A percentile compares a stretch with the other conserved stretches of the same genome.
Evolutionary conservation across 1,284 basidiomycete genomes (phyloP).

Genomic region (Stereum hirsutum): DNA sequence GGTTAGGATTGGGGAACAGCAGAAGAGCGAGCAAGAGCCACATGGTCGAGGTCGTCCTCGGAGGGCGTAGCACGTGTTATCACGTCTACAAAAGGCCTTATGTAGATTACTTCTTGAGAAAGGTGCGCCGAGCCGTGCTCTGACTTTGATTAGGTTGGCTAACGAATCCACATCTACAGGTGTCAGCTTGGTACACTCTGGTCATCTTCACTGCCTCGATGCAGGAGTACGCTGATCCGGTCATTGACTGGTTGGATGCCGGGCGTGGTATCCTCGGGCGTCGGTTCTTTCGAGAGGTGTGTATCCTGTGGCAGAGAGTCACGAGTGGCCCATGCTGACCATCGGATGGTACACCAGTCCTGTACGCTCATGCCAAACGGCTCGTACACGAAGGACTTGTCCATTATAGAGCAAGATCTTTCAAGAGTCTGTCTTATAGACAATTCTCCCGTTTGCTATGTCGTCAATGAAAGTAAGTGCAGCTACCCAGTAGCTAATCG

Average conservation of each 20-base stretch:
- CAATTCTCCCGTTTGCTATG: constrained; percentile 93
- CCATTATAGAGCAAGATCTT: constrained; percentile 83
- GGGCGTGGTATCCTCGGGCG: constrained; percentile 85
- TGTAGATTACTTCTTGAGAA: constrained; percentile 92
- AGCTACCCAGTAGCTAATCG: not conserved
- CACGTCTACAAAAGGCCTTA: constrained; percentile 99
- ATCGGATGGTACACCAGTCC: constrained; percentile 38
- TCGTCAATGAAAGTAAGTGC: constrained; percentile 79
- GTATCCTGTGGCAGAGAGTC: constrained; percentile 15
- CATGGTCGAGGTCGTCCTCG: constrained; percentile 93
- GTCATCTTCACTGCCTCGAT: constrained; percentile 99
- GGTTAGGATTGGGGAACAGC: constrained; percentile 39
- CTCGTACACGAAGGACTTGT: constrained; percentile 90
- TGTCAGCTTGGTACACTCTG: constrained; percentile 96
- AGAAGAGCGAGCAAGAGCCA: constrained; percentile 71
- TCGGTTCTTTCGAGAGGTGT: constrained; percentile 86
- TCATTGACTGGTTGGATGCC: constrained; percentile 98
- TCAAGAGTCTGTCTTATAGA: constrained; percentile 90
- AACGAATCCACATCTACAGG: constrained; percentile 37
- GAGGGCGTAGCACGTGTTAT: constrained; percentile 85
- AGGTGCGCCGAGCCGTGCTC: constrained; percentile 44
- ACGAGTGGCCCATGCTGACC: not conserved
- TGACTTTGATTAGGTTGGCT: constrained; percentile 6
- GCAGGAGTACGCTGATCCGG: constrained; percentile 98
- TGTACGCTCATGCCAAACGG: constrained; percentile 90